Conservation (phyloP, 2,329 filamentous ascomycete genomes). For the Ceratocystis lukuohia region DNA sequence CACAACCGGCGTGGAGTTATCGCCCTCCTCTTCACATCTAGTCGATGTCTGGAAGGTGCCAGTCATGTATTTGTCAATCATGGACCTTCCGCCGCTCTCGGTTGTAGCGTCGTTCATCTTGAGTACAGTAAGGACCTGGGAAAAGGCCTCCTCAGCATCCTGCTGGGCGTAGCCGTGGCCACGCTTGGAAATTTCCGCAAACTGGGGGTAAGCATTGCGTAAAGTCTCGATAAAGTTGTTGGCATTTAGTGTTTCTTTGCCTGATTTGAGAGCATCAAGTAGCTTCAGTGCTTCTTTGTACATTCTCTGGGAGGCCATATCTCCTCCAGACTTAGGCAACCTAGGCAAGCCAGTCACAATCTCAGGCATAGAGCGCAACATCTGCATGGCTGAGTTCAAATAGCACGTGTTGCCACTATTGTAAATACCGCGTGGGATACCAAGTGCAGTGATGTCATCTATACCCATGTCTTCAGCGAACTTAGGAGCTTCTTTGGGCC, state of each 20-base stretch:
- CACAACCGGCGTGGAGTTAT: constrained; percentile 59
- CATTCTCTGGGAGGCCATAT: constrained; percentile 14
- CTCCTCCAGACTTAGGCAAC: constrained; percentile 45
- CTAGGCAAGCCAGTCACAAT: constrained; percentile 63
- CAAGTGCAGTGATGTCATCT: constrained; percentile 68
- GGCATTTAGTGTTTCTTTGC: constrained; percentile 65
- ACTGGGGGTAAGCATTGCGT: constrained; percentile 73
- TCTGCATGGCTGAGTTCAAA: constrained; percentile 93
- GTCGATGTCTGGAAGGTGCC: constrained; percentile 67
- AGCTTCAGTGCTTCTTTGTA: constrained; percentile 30
- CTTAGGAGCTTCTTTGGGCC: constrained; percentile 68
- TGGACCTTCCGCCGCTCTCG: constrained; percentile 38
- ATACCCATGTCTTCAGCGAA: constrained; percentile 98
- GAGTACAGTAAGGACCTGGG: constrained; percentile 77
- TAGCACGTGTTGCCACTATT: constrained; percentile 98
- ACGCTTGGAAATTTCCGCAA: constrained; percentile 74
- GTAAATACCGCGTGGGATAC: constrained; percentile 72
- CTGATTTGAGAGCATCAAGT: constrained; percentile 69
- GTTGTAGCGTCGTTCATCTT: constrained; percentile 28
- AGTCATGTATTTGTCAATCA: constrained; percentile 82
- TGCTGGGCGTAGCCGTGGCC: constrained; percentile 88
- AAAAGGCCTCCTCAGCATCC: constrained; percentile 97
- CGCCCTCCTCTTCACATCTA: constrained; percentile 70
- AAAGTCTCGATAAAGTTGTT: constrained; percentile 70
- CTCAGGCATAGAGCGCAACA: constrained; percentile 77